These are phyloP conservation scores for Ceratonia siliqua DNA, from an alignment of 306 rosid species.

Conservation along the genomic window DNA sequence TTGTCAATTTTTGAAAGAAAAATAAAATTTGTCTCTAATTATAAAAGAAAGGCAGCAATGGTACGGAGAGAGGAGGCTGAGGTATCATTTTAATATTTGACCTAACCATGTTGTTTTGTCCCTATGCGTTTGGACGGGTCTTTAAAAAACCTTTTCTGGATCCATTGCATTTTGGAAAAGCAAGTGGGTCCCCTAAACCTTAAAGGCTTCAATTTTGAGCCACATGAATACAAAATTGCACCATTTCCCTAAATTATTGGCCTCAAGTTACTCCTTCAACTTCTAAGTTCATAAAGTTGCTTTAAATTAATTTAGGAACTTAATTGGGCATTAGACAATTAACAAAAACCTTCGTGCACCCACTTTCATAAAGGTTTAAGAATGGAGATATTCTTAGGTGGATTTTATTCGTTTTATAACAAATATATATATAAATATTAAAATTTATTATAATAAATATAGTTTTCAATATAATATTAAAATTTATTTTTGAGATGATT, in stretches of 20 bases:
- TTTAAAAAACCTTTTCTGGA: not conserved
- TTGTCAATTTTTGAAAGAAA: too few relatives aligned
- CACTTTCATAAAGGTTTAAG: constrained; percentile 37
- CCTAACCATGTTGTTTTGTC: constrained; percentile 50
- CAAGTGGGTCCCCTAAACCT: constrained; percentile 6
- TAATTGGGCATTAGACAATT: constrained; percentile 39
- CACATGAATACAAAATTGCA: not conserved
- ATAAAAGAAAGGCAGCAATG: constrained; percentile 26
- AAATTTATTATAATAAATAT: too few relatives aligned
- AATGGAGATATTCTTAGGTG: too few relatives aligned
- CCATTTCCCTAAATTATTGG: constrained; percentile 4
- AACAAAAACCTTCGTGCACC: constrained; percentile 21
- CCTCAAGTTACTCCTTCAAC: not conserved
- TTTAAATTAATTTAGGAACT: constrained; percentile 38
- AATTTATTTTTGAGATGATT: too few relatives aligned
- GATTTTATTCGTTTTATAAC: too few relatives aligned
- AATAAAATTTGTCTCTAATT: too few relatives aligned
- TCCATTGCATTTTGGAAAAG: constrained; percentile 17
- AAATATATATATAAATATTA: too few relatives aligned
- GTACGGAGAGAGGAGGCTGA: too few relatives aligned
- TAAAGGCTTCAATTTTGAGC: constrained; percentile 1
- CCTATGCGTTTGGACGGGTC: constrained; percentile 35
- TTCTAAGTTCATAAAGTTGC: constrained; percentile 43
- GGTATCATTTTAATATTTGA: constrained; percentile 14
- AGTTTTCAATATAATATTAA: too few relatives aligned